These are phyloP conservation scores for Fragaria ananassa DNA, from an alignment of 306 rosid species.

Conservation along the genomic window DNA sequence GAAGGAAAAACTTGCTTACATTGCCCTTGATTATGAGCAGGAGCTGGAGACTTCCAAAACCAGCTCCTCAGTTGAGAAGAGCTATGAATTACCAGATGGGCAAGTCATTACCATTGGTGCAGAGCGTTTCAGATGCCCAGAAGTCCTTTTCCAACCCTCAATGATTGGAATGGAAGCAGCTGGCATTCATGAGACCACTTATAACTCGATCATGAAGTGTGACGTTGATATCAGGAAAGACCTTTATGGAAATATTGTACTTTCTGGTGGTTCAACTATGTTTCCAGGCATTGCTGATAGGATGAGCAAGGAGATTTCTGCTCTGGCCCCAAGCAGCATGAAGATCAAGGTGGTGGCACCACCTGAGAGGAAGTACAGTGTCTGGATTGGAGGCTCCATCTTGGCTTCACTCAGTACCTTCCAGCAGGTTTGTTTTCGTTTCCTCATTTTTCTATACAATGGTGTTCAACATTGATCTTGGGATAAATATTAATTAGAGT, in stretches of 20 bases:
- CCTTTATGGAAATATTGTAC: constrained; percentile 93
- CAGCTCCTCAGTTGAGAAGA: constrained; percentile 96
- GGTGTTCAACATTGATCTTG: background rate
- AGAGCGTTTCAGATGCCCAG: constrained; percentile 98
- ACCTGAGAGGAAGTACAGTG: constrained; percentile 99
- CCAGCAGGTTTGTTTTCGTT: constrained; percentile 74
- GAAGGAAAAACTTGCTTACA: constrained; percentile 91
- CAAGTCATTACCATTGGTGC: constrained; percentile 97
- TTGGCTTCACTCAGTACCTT: constrained; percentile 99
- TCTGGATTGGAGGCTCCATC: constrained; percentile 99
- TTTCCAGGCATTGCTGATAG: constrained; percentile 96
- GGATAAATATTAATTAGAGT: constrained; percentile 8
- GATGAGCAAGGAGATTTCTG: constrained; percentile 97
- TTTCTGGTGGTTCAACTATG: constrained; percentile 99
- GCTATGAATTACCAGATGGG: constrained; percentile 94
- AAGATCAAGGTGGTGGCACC: constrained; percentile 99
- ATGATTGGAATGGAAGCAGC: constrained; percentile 98
- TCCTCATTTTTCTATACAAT: constrained; percentile 8
- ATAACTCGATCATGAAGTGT: constrained; percentile 97
- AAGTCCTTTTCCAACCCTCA: constrained; percentile 95
- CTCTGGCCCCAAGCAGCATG: constrained; percentile 99
- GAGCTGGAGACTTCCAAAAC: constrained; percentile 86
- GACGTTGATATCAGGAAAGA: constrained; percentile 98
- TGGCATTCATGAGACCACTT: constrained; percentile 98
- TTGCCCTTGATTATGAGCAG: constrained; percentile 88